Conservation (phyloP, 1,139 yeast genomes). For the Taphrina betulina region DNA sequence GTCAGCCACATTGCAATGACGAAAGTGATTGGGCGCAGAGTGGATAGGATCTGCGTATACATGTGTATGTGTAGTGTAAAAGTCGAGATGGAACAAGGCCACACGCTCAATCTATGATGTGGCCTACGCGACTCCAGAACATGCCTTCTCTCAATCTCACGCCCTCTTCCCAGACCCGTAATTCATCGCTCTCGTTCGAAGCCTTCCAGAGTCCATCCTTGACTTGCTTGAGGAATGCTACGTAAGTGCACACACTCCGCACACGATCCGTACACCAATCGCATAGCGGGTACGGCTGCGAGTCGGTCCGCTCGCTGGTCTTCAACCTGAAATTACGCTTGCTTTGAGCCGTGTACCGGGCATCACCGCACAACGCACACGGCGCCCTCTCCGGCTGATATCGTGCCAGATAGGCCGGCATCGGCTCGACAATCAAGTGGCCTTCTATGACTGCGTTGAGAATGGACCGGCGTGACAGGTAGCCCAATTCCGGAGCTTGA, state of each 20-base stretch:
- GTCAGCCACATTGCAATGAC: too few relatives aligned
- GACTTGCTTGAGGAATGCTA: constrained; percentile 67
- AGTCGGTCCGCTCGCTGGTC: constrained; percentile 41
- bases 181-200: constrained; percentile 46
- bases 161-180: constrained; percentile 60
- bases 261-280: constrained; percentile 76
- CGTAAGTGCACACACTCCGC: constrained; percentile 74
- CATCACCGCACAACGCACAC: constrained; percentile 39
- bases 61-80: too few relatives aligned
- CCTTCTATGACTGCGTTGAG: constrained; percentile 74
- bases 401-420: constrained; percentile 51
- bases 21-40: too few relatives aligned
- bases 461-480: constrained; percentile 60
- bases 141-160: constrained; percentile 58
- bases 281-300: constrained; percentile 66
- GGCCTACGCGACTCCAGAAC: constrained; percentile 84
- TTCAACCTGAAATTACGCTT: constrained; percentile 35
- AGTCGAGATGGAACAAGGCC: too few relatives aligned
- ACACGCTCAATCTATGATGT: constrained; percentile 37
- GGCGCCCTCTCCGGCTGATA: constrained; percentile 38
- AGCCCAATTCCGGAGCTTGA: constrained; percentile 59
- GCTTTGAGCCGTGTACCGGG: constrained; percentile 31
- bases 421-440: constrained; percentile 78
- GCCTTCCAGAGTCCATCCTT: constrained; percentile 56
- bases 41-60: too few relatives aligned